Evolutionary conservation across 768 basidiomycete genomes (phyloP).

Genomic region (Leccinum fibrillosum): DNA sequence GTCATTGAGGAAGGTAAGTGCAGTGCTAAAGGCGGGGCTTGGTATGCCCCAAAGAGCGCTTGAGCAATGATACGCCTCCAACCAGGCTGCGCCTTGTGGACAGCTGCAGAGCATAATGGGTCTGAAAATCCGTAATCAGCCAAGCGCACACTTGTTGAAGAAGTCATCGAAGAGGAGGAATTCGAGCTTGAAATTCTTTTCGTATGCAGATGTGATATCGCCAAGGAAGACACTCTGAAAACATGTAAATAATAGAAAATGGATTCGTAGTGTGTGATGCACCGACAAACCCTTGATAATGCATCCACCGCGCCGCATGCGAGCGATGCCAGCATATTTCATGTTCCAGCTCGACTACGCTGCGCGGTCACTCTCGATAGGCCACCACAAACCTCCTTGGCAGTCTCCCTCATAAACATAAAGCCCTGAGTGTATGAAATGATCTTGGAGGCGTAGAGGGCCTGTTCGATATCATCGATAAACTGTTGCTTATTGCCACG

Average conservation of each 20-base stretch:
- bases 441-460: slow-evolving; percentile 98
- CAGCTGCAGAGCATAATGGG: slow-evolving; percentile 44
- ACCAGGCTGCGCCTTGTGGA: slow-evolving; percentile 93
- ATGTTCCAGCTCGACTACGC: slow-evolving; percentile 77
- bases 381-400: slow-evolving; percentile 66
- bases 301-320: slow-evolving; percentile 99
- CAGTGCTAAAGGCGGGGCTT: slow-evolving; percentile 80
- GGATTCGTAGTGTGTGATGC: slow-evolving; percentile 6
- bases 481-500: slow-evolving; percentile 97
- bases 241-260: slow-evolving; percentile 7
- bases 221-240: slow-evolving; percentile 84
- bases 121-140: not conserved
- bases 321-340: slow-evolving; percentile 97
- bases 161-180: slow-evolving; percentile 95
- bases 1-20: slow-evolving; percentile 68
- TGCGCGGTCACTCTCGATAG: not conserved
- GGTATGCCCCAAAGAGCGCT: slow-evolving; percentile 97
- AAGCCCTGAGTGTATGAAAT: slow-evolving; percentile 99
- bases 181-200: slow-evolving; percentile 80
- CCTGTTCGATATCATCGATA: slow-evolving; percentile 99
- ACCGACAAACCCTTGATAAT: slow-evolving; percentile 79
- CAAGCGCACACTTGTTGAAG: slow-evolving; percentile 80
- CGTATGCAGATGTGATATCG: slow-evolving; percentile 89
- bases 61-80: slow-evolving; percentile 98
- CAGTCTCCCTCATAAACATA: slow-evolving; percentile 98